Conservation (phyloP, 768 basidiomycete species). For the Stropharia rugosoannulata region DNA sequence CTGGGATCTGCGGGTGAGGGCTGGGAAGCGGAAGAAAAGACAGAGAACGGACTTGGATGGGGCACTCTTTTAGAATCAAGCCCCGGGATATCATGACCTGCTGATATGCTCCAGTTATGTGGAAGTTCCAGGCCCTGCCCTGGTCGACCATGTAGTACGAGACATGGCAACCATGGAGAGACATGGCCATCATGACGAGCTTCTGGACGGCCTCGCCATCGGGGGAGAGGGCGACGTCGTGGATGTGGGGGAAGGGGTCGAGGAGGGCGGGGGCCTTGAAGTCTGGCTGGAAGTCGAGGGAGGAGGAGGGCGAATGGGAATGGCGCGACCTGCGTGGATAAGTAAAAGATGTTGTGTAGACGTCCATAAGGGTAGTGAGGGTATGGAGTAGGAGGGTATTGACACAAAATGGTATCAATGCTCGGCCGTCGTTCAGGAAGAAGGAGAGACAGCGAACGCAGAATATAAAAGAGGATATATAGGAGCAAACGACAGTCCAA, state of each 20-base stretch:
- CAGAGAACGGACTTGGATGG: constrained; percentile 62
- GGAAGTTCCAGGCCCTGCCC: constrained; percentile 81
- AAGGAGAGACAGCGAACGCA: constrained; percentile 27
- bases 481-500: constrained; percentile 28
- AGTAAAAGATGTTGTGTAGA: constrained; percentile 93
- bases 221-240: constrained; percentile 38
- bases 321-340: constrained; percentile 82
- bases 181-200: constrained; percentile 76
- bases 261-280: constrained; percentile 42
- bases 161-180: constrained; percentile 80
- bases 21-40: constrained; percentile 14
- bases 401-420: constrained; percentile 54
- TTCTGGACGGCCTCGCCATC: constrained; percentile 78
- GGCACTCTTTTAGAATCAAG: constrained; percentile 86
- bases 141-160: constrained; percentile 75
- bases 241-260: constrained; percentile 36
- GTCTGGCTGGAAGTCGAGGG: constrained; percentile 60
- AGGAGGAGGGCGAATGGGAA: constrained; percentile 59
- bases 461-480: constrained; percentile 28
- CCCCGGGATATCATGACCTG: constrained; percentile 91
- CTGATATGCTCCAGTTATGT: constrained; percentile 87
- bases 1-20: constrained; percentile 34
- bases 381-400: constrained; percentile 50
- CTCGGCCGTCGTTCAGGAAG: constrained; percentile 28
- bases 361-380: constrained; percentile 63